Conservation (phyloP, 768 basidiomycete genomes). For the Suillus americanus region DNA sequence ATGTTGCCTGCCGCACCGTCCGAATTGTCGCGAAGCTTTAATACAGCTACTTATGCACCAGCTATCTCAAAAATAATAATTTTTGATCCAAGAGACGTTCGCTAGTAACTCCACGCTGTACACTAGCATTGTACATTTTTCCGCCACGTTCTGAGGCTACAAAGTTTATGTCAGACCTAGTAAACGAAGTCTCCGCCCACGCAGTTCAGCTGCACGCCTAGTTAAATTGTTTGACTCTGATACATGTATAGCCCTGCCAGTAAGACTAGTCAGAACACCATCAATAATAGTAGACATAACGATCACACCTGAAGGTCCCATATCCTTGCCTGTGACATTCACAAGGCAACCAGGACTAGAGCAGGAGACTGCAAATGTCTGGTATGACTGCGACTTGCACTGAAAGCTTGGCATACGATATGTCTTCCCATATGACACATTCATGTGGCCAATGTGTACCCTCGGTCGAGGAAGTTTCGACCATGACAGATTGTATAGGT, state of each 20-base stretch:
- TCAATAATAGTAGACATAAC: not conserved
- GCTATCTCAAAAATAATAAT: too few relatives aligned
- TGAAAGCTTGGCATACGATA: not conserved
- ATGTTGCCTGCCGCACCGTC: too few relatives aligned
- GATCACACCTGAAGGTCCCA: not conserved
- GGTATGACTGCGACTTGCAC: slow-evolving; percentile 4
- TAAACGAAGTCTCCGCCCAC: not conserved
- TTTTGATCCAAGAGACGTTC: not conserved
- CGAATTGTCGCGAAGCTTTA: too few relatives aligned
- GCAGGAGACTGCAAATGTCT: slow-evolving; percentile 4
- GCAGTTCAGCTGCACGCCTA: not conserved
- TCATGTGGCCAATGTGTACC: not conserved
- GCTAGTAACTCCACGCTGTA: not conserved
- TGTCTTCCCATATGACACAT: not conserved
- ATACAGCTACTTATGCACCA: not conserved
- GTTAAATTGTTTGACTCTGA: not conserved
- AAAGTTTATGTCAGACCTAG: not conserved
- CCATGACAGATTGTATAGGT: slow-evolving; percentile 2
- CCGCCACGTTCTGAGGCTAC: not conserved
- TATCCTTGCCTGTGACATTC: not conserved
- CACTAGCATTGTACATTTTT: not conserved
- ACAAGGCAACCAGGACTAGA: slow-evolving; percentile 2
- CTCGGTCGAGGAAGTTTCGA: not conserved
- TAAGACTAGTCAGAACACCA: not conserved
- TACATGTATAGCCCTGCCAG: not conserved